Evolutionary conservation across 1,139 yeast genomes (phyloP), one percentile per base, ranked within the genome.

Genomic region (Yamadazyma dendronema): DNA sequence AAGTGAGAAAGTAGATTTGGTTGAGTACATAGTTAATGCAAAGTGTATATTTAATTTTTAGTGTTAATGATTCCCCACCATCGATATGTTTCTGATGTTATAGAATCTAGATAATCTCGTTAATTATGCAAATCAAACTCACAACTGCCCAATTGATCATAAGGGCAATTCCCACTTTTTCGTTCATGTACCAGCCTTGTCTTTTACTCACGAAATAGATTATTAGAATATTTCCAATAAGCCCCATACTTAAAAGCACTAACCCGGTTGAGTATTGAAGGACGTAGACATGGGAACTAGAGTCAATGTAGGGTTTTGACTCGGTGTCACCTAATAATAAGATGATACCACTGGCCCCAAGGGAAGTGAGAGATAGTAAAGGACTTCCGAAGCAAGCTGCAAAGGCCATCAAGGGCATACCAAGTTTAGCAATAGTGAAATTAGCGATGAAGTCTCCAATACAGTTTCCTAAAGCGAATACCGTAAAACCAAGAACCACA

Each of bases 341-440:
- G 3, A 83, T 47, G 28, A 86, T 50, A 0, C 92, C 87, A 47
- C 84, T 81, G 6, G 83, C 60, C 27, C 67, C 82, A 61, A 61
- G 60, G 24, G 65, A 72, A 37, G 73, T 59, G 25, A 75, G 55
- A 17, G 78, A 67, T 17, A 77, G 52, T 9, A 90, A 63, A 0
- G 97, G 97, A 1, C 97, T 94, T 1, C 97, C 97, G 59, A 89
- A 86, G 54, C 97, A 90, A 0, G 97, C 97, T 11, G 95, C 85
- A 29, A 92, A 70, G 0, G 97, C 97, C 92, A 90, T 87, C 43
- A 85, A 74, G 0, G 96, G 90, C 66, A 81, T 83, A 0, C 97
- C 97, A 79, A 87, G 79, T 44, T 67, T 71, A 0, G 96, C 92
- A 36, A 92, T 81, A 0, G 95, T 85, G 35, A 84, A 67, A 52